These are phyloP conservation scores for Nemania sp. DNA, from an alignment of 2,329 filamentous ascomycete species.

Conservation along the genomic window DNA sequence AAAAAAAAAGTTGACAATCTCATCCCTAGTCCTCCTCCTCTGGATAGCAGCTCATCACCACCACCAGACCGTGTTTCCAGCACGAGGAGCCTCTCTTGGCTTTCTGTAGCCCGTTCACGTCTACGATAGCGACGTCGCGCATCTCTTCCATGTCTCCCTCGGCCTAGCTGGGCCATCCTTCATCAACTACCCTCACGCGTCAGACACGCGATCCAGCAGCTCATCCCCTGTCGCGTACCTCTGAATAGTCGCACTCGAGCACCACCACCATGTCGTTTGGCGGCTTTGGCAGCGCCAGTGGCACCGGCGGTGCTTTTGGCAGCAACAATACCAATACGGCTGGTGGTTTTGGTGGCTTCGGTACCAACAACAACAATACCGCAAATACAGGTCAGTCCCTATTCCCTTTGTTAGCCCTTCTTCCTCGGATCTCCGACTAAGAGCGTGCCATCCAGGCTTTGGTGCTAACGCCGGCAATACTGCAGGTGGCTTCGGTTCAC, in stretches of 20 bases:
- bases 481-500: conserved; percentile 41
- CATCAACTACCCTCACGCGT: conserved; percentile 37
- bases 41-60: conserved; percentile 13
- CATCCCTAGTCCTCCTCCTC: background rate
- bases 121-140: conserved; percentile 9
- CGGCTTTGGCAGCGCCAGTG: conserved; percentile 56
- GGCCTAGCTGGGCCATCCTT: conserved; percentile 28
- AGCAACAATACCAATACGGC: conserved; percentile 58
- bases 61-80: background rate
- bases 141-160: conserved; percentile 37
- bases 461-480: conserved; percentile 31
- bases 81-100: background rate
- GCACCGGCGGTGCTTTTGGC: conserved; percentile 55
- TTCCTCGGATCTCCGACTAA: conserved; percentile 15
- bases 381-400: conserved; percentile 56
- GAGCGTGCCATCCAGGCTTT: conserved; percentile 37
- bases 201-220: conserved; percentile 35
- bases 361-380: conserved; percentile 47
- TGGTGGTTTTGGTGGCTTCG: conserved; percentile 63
- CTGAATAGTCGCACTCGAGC: conserved; percentile 25
- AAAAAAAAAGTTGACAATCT: conserved; percentile 16
- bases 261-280: conserved; percentile 63
- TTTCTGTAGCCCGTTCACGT: conserved; percentile 18
- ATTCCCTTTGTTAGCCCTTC: conserved; percentile 23
- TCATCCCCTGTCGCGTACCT: conserved; percentile 26